A percentile compares a stretch with the other conserved stretches of the same genome.
phyloP scores from a whole-genome alignment of 805 yeast genomes.

The Sungouiozyma ichnusensis region DNA sequence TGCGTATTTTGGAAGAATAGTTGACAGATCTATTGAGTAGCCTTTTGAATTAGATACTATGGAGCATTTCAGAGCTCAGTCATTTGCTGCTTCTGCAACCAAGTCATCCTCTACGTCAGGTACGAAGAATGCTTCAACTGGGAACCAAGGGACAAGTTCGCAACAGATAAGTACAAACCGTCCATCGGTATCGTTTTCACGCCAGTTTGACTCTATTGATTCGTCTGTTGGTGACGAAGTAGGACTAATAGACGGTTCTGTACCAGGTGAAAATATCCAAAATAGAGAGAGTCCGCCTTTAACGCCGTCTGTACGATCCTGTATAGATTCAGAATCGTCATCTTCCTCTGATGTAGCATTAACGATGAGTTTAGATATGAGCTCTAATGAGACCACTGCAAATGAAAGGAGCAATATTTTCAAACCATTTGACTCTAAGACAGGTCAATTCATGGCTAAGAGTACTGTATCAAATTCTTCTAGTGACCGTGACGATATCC shows the following conservation, averaged over 20 bases:
- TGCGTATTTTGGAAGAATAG: no score
- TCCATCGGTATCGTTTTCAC: neutral
- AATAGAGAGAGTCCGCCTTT: neutral
- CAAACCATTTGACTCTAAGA: constrained; percentile 25
- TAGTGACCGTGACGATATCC: constrained; percentile 2
- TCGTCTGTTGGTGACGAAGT: neutral
- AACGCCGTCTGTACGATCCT: neutral
- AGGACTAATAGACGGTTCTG: neutral
- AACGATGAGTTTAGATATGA: constrained; percentile 1
- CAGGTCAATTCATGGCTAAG: constrained; percentile 23
- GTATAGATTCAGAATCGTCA: neutral
- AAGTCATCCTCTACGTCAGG: constrained; percentile 3
- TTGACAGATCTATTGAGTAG: no score
- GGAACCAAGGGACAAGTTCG: neutral
- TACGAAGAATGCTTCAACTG: neutral
- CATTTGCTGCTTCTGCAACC: constrained; percentile 6
- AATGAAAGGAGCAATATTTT: constrained; percentile 10
- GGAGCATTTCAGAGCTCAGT: constrained; percentile 11
- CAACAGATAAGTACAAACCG: neutral
- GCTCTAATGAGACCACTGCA: constrained; percentile 1
- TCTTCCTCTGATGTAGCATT: neutral
- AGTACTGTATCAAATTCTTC: neutral
- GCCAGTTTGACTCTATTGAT: neutral
- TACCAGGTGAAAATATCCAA: neutral
- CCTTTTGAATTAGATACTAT: no score